Evolutionary conservation across 495 filamentous ascomycete species (phyloP).

Genomic region (Lentithecium fluviatile): DNA sequence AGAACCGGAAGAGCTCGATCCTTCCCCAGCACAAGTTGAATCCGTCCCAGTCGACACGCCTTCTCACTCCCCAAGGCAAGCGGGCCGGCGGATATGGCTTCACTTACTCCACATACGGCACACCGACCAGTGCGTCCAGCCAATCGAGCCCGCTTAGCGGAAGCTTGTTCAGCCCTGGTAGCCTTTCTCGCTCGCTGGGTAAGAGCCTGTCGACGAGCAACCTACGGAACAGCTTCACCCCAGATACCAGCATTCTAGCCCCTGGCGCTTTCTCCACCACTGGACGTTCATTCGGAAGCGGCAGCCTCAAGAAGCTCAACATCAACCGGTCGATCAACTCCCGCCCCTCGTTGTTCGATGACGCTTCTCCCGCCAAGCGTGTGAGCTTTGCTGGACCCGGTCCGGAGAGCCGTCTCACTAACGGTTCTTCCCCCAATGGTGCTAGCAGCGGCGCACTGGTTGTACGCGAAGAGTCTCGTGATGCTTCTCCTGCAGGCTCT

Average conservation of each 20-base stretch:
- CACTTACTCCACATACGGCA: constrained; percentile 84
- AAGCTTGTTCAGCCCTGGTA: constrained; percentile 64
- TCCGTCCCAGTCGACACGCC: constrained; percentile 70
- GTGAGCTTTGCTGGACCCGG: constrained; percentile 81
- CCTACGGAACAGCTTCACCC: constrained; percentile 61
- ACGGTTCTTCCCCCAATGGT: constrained; percentile 24
- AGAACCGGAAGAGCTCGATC: constrained; percentile 70
- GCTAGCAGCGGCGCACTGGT: constrained; percentile 47
- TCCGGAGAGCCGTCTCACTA: constrained; percentile 36
- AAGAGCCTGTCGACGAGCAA: constrained; percentile 70
- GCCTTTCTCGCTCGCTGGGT: constrained; percentile 53
- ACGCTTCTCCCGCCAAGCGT: constrained; percentile 59
- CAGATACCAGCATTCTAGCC: constrained; percentile 75
- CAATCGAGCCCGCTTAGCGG: constrained; percentile 64
- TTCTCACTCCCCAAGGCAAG: constrained; percentile 73
- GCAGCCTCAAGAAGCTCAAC: constrained; percentile 80
- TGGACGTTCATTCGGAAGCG: constrained; percentile 58
- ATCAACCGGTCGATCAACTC: constrained; percentile 82
- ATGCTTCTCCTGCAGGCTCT: constrained; percentile 50
- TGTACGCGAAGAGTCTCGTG: constrained; percentile 42
- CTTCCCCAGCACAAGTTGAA: constrained; percentile 88
- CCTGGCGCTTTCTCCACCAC: constrained; percentile 81
- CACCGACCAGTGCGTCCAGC: constrained; percentile 69
- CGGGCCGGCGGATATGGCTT: constrained; percentile 74
- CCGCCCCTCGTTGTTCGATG: constrained; percentile 50